phyloP scores from a whole-genome alignment of 345 rosid genomes.

The Turritis glabra region DNA sequence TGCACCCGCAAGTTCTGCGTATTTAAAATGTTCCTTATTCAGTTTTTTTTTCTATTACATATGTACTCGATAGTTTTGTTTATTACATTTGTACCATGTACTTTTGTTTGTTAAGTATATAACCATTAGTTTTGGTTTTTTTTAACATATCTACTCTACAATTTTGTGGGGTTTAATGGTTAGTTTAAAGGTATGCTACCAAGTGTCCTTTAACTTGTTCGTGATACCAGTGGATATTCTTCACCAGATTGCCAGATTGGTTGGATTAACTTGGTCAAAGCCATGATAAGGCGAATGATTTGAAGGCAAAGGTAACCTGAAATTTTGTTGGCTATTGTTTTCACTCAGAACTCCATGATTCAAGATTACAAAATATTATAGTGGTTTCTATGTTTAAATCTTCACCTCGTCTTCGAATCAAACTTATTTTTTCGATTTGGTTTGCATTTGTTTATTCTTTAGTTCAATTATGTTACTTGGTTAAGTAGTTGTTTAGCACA shows the following conservation, averaged over 20 bases:
- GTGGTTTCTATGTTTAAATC: neutral
- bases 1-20: neutral
- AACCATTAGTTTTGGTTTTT: no score
- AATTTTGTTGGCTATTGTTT: no score
- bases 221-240: neutral
- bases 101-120: no score
- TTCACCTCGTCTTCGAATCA: neutral
- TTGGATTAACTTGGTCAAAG: neutral
- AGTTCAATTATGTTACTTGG: neutral
- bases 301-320: neutral
- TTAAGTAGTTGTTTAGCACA: neutral
- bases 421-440: neutral
- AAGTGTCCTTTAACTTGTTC: neutral
- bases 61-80: neutral
- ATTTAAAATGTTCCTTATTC: no score
- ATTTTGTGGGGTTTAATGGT: neutral
- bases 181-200: no score
- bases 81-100: no score
- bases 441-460: neutral
- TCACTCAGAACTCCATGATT: no score
- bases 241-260: neutral
- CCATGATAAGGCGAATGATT: neutral
- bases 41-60: neutral
- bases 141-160: neutral
- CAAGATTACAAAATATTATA: no score